Evolutionary conservation across 2,329 filamentous ascomycete species (phyloP), one percentile per base, ranked within the genome.

Genomic region (Juglanconis oblonga): DNA sequence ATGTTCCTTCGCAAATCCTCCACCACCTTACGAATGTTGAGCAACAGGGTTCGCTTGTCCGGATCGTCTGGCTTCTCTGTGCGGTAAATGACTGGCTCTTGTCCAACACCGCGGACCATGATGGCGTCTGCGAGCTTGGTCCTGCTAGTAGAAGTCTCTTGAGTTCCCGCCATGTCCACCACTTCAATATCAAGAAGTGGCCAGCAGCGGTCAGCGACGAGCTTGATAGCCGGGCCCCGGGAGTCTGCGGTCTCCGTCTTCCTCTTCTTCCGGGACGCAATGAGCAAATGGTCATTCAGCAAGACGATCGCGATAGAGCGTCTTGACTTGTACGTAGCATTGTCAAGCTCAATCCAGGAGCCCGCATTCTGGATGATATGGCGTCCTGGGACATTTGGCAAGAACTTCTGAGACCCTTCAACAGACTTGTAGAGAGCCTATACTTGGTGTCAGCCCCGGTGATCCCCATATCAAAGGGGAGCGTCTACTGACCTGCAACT

Each of bases 371-470:
- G 88, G 2, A 98, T 86, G 50, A 99, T 92, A 72, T 97, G 96
- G 44, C 95, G 88, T n/a, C 93, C 94, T 24, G 90, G 87, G 24
- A 92, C 84, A 57, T 93, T 95, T 13, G 95, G 95, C 10, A 99
- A 79, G 70, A 96, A 99, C 73, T 98, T 98, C 70, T 99, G 95
- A 9, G 93, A 97, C 1, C 94, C 94, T 73, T 98, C 95, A n/a
- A 99, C 91, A 48, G 90, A 91, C 77, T 97, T 98, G 86, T 95
- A 99, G 50, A 99, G 78, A 31, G 92, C 88, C 74, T 79, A 72
- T 11, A 13, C 35, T 5, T n/a, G 6, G 4, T 52, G 44, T 64
- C 53, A 64, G 55, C 17, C 13, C 35, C 11, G 13, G 31, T 45
- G 32, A 10, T 36, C 14, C 24, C 14, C 14, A 6, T 17, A n/a